A percentile compares a stretch with the other conserved stretches of the same genome.
Conservation (phyloP, 179 eudicot species). For the Silene coronaria region DNA sequence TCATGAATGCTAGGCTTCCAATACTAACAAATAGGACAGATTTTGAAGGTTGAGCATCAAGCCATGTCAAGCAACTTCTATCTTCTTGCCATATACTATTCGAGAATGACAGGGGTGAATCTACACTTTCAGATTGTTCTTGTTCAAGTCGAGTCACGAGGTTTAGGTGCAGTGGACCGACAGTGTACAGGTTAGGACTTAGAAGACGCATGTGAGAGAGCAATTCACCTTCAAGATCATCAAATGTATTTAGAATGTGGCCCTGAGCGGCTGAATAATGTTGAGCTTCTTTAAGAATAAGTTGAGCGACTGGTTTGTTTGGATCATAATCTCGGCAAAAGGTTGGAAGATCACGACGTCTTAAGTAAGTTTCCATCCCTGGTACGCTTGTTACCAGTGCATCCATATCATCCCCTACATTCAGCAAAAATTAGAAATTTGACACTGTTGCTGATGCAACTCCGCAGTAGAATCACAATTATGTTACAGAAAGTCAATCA, state of each 20-base stretch:
- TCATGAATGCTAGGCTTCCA: slow-evolving; percentile 41
- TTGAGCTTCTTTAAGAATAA: slow-evolving; percentile 12
- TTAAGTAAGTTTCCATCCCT: slow-evolving; percentile 37
- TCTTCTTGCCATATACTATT: slow-evolving; percentile 45
- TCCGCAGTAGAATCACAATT: neutral
- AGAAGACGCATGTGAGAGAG: slow-evolving; percentile 29
- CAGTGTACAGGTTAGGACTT: slow-evolving; percentile 42
- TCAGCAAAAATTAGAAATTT: neutral
- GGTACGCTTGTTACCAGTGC: slow-evolving; percentile 31
- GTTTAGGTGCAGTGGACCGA: slow-evolving; percentile 43
- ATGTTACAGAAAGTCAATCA: too few relatives aligned
- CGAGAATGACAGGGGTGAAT: slow-evolving; percentile 12
- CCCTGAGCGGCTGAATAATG: slow-evolving; percentile 33
- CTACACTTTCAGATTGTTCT: neutral
- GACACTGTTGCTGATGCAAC: neutral
- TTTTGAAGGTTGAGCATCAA: slow-evolving; percentile 32
- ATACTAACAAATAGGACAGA: slow-evolving; percentile 50
- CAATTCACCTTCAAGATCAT: slow-evolving; percentile 48
- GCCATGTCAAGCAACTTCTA: slow-evolving; percentile 41
- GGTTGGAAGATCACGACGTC: slow-evolving; percentile 48
- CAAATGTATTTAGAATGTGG: slow-evolving; percentile 58
- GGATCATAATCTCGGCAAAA: slow-evolving; percentile 34
- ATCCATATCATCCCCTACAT: slow-evolving; percentile 35
- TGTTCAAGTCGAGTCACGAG: slow-evolving; percentile 19
- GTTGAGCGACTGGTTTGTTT: slow-evolving; percentile 14